phyloP scores from a whole-genome alignment of 257 asterid species.

The Ehretia macrophylla region DNA sequence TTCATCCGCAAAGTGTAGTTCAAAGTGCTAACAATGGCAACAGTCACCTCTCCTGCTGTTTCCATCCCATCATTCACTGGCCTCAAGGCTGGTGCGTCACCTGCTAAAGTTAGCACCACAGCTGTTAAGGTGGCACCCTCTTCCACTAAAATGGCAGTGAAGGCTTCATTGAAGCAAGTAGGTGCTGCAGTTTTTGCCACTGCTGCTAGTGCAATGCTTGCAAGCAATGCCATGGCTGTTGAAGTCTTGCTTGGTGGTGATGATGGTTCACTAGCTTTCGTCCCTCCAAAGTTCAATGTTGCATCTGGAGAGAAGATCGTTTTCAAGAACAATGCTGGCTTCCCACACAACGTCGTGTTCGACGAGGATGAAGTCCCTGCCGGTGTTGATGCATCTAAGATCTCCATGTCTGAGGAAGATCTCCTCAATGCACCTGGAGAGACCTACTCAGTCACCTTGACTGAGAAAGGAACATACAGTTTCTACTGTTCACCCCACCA shows the following conservation, averaged over 20 bases:
- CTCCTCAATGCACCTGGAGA: constrained; percentile 66
- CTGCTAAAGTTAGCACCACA: constrained; percentile 29
- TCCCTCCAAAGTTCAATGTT: constrained; percentile 46
- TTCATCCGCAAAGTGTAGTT: background rate
- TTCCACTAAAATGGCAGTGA: constrained; percentile 34
- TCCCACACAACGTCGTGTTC: constrained; percentile 90
- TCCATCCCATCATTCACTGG: constrained; percentile 73
- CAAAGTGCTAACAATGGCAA: constrained; percentile 36
- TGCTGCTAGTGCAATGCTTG: constrained; percentile 60
- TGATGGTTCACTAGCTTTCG: constrained; percentile 53
- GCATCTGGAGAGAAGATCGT: constrained; percentile 72
- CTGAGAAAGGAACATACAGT: constrained; percentile 72
- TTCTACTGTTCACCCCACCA: constrained; percentile 87
- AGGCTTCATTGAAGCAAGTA: constrained; percentile 61
- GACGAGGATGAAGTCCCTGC: constrained; percentile 75
- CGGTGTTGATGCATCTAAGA: constrained; percentile 67
- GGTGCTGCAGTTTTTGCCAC: constrained; percentile 65
- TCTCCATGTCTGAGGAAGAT: constrained; percentile 68
- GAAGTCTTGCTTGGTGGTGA: constrained; percentile 58
- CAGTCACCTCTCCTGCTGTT: constrained; percentile 65
- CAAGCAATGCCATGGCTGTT: constrained; percentile 64
- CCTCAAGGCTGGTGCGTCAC: constrained; percentile 39
- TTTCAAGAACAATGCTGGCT: constrained; percentile 76
- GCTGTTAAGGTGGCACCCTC: constrained; percentile 24
- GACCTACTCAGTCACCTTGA: constrained; percentile 53